A percentile compares a stretch with the other conserved stretches of the same genome.
Evolutionary conservation across 306 rosid genomes (phyloP).

Genomic region (Gleditsia sinensis): DNA sequence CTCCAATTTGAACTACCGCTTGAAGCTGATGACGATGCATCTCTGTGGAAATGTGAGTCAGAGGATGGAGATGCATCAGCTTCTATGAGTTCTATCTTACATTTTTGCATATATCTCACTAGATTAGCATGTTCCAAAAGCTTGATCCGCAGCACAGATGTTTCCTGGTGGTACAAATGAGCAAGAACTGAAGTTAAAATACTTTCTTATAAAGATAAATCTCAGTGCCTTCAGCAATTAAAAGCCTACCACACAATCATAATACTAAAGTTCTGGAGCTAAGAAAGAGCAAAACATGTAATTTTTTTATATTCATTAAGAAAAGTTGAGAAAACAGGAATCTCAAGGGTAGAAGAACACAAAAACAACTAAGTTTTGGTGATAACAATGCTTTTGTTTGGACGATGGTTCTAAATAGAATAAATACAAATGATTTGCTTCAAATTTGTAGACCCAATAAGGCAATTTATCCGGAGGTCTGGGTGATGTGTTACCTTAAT

Average conservation of each 20-base stretch:
- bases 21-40: conserved; percentile 61
- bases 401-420: too few relatives aligned
- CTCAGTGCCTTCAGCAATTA: background rate
- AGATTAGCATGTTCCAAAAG: conserved; percentile 73
- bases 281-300: background rate
- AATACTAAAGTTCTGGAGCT: background rate
- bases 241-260: conserved; percentile 6
- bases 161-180: conserved; percentile 62
- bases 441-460: too few relatives aligned
- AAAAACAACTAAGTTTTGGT: too few relatives aligned
- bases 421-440: too few relatives aligned
- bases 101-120: conserved; percentile 67
- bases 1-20: conserved; percentile 66
- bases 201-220: conserved; percentile 5
- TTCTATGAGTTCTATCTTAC: conserved; percentile 56
- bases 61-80: conserved; percentile 54
- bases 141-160: conserved; percentile 70
- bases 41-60: conserved; percentile 43
- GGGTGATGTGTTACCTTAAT: too few relatives aligned
- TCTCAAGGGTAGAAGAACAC: background rate
- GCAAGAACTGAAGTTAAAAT: conserved; percentile 29
- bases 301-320: background rate
- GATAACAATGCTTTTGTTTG: too few relatives aligned
- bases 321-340: background rate
- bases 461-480: too few relatives aligned